Evolutionary conservation across 768 basidiomycete species (phyloP).

Genomic region (Boletellus emodensis): DNA sequence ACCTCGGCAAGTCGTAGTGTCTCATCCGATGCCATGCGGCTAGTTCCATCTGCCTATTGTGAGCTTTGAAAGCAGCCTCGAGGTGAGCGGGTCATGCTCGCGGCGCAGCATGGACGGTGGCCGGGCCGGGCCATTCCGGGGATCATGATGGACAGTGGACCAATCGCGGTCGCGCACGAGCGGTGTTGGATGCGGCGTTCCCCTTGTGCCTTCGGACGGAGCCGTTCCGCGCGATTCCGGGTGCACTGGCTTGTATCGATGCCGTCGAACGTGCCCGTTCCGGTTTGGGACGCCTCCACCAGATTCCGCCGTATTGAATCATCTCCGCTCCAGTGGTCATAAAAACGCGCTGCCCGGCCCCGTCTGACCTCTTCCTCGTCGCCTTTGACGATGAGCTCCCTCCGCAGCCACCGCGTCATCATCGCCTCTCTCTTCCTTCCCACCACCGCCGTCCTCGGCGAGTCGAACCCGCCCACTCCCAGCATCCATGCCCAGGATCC

Average conservation of each 20-base stretch:
- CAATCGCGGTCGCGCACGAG: too few species aligned
- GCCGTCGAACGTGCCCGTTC: conserved; percentile 3
- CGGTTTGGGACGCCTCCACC: not conserved
- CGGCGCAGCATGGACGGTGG: too few species aligned
- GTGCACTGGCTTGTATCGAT: not conserved
- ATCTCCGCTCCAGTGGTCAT: too few species aligned
- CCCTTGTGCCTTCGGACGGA: not conserved
- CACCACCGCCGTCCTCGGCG: conserved; percentile 60
- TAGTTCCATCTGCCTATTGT: too few species aligned
- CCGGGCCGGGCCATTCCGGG: too few species aligned
- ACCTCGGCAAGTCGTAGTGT: too few species aligned
- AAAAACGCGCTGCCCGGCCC: too few species aligned
- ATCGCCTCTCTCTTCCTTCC: conserved; percentile 86
- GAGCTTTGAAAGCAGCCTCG: too few species aligned
- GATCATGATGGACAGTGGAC: too few species aligned
- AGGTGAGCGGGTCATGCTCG: too few species aligned
- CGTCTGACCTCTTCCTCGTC: too few species aligned
- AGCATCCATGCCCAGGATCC: conserved; percentile 27
- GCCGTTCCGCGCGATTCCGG: conserved; percentile 12
- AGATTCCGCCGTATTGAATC: not conserved
- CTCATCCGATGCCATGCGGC: too few species aligned
- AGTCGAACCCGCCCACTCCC: conserved; percentile 51
- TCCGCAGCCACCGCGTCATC: conserved; percentile 69
- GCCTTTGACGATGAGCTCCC: conserved; percentile 51
- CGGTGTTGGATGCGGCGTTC: not conserved